Conservation (phyloP, 495 filamentous ascomycete species). For the Apiosordaria backusii region DNA sequence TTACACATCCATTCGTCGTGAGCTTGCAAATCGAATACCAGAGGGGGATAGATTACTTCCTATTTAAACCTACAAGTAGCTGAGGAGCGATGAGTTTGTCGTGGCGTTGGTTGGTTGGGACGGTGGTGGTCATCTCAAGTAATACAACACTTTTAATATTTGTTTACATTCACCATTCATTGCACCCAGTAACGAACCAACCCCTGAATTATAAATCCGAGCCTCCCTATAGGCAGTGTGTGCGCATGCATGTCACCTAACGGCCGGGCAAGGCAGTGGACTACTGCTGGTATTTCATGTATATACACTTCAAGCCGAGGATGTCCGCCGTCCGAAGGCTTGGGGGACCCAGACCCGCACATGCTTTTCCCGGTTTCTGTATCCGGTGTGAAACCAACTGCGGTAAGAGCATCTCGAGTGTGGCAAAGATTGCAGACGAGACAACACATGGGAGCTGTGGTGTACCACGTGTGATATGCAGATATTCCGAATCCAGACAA, state of each 20-base stretch:
- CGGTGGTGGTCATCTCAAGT: background rate
- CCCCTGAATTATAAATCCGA: conserved; percentile 4
- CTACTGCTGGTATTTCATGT: background rate
- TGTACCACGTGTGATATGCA: background rate
- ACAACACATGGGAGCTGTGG: background rate
- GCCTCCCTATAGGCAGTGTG: background rate
- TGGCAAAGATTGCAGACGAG: background rate
- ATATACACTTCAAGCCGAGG: conserved; percentile 10
- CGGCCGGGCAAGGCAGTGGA: background rate
- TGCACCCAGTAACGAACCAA: background rate
- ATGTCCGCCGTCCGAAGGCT: conserved; percentile 8
- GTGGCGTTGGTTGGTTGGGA: background rate
- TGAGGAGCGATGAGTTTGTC: background rate
- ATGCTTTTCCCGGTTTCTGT: conserved; percentile 10
- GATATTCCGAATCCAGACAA: background rate
- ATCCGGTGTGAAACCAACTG: background rate
- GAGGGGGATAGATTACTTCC: background rate
- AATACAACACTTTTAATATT: background rate
- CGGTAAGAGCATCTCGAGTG: background rate
- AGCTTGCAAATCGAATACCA: too few species aligned
- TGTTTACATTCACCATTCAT: background rate
- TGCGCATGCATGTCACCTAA: background rate
- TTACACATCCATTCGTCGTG: too few species aligned
- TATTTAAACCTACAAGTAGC: background rate
- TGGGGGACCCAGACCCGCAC: conserved; percentile 4